These are phyloP conservation scores for Polyporus tsugae DNA, from an alignment of 1,284 basidiomycete species.

Conservation along the genomic window DNA sequence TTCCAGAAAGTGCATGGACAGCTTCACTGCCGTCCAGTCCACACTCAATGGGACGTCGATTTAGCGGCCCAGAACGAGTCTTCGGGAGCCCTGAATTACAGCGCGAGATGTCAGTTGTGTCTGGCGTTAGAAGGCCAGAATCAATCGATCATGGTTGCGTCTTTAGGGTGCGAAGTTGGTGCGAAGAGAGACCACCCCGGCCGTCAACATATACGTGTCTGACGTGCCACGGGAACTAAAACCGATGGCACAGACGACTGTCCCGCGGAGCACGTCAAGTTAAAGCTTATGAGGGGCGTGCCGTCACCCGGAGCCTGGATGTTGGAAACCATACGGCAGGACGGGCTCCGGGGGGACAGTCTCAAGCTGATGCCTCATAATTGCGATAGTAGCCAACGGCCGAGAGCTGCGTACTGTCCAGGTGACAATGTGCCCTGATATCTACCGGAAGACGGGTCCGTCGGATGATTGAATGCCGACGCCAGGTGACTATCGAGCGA, in stretches of 20 bases:
- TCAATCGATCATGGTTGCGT: not conserved
- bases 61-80: not conserved
- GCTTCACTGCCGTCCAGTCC: not conserved
- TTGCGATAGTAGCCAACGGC: not conserved
- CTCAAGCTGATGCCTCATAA: not conserved
- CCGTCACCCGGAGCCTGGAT: not conserved
- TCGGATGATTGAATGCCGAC: not conserved
- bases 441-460: not conserved
- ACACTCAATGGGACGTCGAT: slow-evolving; percentile 3
- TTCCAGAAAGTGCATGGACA: not conserved
- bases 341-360: not conserved
- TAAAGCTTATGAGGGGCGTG: not conserved
- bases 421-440: not conserved
- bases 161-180: slow-evolving; percentile 1
- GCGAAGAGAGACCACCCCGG: slow-evolving; percentile 1
- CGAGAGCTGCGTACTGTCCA: not conserved
- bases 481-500: not conserved
- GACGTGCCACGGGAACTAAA: slow-evolving; percentile 6
- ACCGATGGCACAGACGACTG: not conserved
- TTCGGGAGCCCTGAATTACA: slow-evolving; percentile 17
- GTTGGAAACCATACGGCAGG: not conserved
- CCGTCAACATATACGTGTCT: slow-evolving; percentile 16
- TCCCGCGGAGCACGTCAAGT: slow-evolving; percentile 6
- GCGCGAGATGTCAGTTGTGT: slow-evolving; percentile 9
- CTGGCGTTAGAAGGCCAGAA: slow-evolving; percentile 7